Base-by-base conservation (phyloP, 176 grass and related monocot species). In the Hyparrhenia diplandra region DNA sequence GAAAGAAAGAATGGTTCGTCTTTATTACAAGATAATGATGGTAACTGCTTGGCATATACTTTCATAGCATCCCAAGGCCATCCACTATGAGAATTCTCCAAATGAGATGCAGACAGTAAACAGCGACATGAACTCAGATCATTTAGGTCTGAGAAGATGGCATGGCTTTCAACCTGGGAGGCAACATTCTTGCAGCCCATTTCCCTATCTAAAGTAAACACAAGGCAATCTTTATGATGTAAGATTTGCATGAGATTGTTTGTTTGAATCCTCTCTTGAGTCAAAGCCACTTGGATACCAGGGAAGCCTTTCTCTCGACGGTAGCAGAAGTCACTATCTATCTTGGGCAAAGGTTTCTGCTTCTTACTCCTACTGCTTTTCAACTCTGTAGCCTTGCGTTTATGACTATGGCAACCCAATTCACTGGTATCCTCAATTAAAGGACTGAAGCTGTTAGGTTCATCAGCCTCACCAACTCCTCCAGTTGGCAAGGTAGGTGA, bases 231-330 rank as follows among this genome's bases (percentile, higher is more conserved):
- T 64, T 88, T 58, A 71, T 87, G 79, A 80, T 60, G 43, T 54
- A 68, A 47, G 13, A 24, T 51, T 35, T 75, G 63, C 18, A 52
- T 69, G 29, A 67, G 67, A 64, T 83, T 73, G 57, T 29, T 78
- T 80, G 62, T 66, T 46, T 84, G 66, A 71, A 84, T 82, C 72
- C 52, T 82, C 66, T 92, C 73, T 58, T 87, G 85, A 74, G 80
- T 90, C 73, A 97, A 49, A 83, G 84, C 68, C 59, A 97, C 85
- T 85, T 62, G 82, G 76, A 97, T 86, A 79, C 94, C 89, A 74
- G 94, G 92, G 77, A 94, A 97, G 1, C 94, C 94, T 90, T 97
- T 97, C 81, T 88, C 92, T 55, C 90, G 85, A 57, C 94, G 89
- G 34, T 86, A 87, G 61, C 79, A 85, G 72, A 83, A 92, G 58